Evolutionary conservation across 495 filamentous ascomycete species (phyloP).

Genomic region (Penicillium pancosmium): DNA sequence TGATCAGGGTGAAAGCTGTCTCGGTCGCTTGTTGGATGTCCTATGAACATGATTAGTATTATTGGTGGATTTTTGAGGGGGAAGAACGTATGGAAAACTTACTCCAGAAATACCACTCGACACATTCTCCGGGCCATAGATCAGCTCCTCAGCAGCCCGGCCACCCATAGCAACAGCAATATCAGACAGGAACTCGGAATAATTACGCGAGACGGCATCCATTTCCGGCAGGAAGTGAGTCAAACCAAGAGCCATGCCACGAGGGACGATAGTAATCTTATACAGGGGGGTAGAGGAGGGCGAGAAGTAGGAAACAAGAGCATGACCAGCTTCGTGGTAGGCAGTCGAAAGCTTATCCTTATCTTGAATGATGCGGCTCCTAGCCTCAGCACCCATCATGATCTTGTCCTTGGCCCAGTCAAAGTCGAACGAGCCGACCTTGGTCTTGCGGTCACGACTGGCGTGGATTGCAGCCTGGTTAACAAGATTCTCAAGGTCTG

Average conservation of each 20-base stretch:
- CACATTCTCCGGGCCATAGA: constrained; percentile 85
- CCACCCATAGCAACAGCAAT: constrained; percentile 89
- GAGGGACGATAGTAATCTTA: constrained; percentile 95
- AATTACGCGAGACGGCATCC: constrained; percentile 80
- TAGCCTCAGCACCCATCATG: constrained; percentile 93
- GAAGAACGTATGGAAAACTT: constrained; percentile 34
- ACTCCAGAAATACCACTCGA: constrained; percentile 78
- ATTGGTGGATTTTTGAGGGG: not conserved
- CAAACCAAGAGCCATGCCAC: constrained; percentile 81
- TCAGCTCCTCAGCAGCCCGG: constrained; percentile 90
- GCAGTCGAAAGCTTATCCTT: constrained; percentile 89
- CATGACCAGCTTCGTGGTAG: constrained; percentile 97
- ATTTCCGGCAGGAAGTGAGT: constrained; percentile 86
- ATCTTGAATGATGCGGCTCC: constrained; percentile 81
- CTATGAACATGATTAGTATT: constrained; percentile 39
- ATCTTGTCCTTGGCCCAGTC: constrained; percentile 99
- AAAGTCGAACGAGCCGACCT: constrained; percentile 78
- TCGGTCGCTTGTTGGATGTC: constrained; percentile 81
- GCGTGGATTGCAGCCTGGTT: constrained; percentile 95
- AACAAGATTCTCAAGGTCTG: constrained; percentile 92
- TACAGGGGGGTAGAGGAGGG: constrained; percentile 74
- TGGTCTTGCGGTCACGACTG: constrained; percentile 71
- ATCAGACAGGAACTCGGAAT: constrained; percentile 65
- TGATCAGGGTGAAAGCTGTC: constrained; percentile 83
- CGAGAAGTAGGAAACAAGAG: constrained; percentile 83